Conservation (phyloP, 2,329 filamentous ascomycete genomes). For the Cytospora mali region DNA sequence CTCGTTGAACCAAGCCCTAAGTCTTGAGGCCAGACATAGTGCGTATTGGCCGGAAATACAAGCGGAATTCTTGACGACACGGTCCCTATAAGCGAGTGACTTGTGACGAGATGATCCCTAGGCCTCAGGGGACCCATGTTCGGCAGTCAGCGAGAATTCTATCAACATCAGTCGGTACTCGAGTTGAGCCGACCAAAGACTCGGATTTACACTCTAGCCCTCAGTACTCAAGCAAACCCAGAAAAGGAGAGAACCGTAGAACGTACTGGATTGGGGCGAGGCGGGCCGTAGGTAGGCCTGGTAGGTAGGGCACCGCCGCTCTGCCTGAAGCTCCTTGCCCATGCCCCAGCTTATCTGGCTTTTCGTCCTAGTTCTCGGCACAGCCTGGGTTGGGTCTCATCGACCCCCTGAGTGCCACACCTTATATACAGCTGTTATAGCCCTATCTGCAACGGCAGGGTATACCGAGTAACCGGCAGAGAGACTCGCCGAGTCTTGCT, state of each 20-base stretch:
- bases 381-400: background rate
- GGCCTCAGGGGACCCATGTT: too few species aligned
- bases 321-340: too few species aligned
- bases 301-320: too few species aligned
- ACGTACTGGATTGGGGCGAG: background rate
- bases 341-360: background rate
- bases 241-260: background rate
- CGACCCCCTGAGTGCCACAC: constrained; percentile 35
- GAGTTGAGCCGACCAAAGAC: background rate
- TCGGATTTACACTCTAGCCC: background rate
- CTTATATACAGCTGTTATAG: constrained; percentile 32
- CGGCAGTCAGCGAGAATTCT: too few species aligned
- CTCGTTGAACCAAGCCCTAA: too few species aligned
- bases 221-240: background rate
- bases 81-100: too few species aligned
- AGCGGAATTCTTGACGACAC: too few species aligned
- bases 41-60: too few species aligned
- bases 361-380: background rate
- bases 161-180: background rate
- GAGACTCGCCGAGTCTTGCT: constrained; percentile 11
- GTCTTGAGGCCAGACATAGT: too few species aligned
- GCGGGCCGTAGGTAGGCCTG: background rate
- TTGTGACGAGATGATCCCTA: too few species aligned
- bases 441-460: constrained; percentile 7
- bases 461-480: background rate